phyloP scores from a whole-genome alignment of 345 rosid genomes.

The Physaria fendleri region DNA sequence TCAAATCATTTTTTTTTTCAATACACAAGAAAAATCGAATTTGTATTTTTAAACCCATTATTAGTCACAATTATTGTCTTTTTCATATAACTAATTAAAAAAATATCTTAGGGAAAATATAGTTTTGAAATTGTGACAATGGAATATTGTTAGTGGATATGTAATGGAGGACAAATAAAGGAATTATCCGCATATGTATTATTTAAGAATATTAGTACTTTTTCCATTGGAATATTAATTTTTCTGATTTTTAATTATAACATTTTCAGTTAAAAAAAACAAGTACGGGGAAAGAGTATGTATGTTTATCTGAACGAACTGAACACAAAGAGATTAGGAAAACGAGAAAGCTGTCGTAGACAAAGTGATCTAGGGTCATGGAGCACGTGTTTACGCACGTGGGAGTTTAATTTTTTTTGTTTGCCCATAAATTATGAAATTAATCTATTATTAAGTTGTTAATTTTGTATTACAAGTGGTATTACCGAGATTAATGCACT shows the following conservation, averaged over 20 bases:
- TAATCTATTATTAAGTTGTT: background rate
- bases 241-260: background rate
- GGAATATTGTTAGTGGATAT: conserved; percentile 9
- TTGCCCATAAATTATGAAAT: background rate
- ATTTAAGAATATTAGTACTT: background rate
- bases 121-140: too few species aligned
- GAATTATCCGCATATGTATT: background rate
- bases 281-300: conserved; percentile 18
- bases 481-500: background rate
- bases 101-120: too few species aligned
- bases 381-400: conserved; percentile 54
- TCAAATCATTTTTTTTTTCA: background rate
- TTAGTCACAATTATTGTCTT: background rate
- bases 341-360: conserved; percentile 33
- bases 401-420: conserved; percentile 26
- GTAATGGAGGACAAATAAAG: background rate
- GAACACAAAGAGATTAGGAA: conserved; percentile 24
- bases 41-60: background rate
- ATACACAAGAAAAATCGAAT: background rate
- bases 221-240: background rate
- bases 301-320: conserved; percentile 7
- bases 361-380: conserved; percentile 30
- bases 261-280: background rate
- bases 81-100: too few species aligned
- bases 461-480: background rate